phyloP scores from a whole-genome alignment of 2,329 filamentous ascomycete species.

The Drechmeria coniospora region DNA sequence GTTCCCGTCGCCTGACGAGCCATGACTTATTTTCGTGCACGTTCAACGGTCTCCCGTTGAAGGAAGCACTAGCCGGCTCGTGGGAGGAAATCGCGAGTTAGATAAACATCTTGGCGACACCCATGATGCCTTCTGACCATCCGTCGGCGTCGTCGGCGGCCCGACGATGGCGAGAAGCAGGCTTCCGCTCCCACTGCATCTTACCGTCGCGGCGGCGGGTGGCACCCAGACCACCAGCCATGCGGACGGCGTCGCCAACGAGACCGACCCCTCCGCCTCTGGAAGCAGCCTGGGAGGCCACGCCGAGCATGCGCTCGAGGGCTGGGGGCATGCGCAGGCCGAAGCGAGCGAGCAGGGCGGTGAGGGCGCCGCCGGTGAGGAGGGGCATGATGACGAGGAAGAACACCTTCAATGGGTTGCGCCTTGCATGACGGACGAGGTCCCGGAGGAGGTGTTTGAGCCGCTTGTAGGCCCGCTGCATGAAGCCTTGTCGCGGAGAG shows the following conservation, averaged over 20 bases:
- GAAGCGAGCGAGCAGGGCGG: conserved; percentile 62
- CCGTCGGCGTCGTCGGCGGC: conserved; percentile 14
- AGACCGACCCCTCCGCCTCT: conserved; percentile 30
- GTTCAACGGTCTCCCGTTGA: too few species aligned
- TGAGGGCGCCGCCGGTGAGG: conserved; percentile 67
- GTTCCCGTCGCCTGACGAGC: too few species aligned
- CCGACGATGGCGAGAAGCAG: conserved; percentile 13
- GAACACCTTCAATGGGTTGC: conserved; percentile 78
- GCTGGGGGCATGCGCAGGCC: conserved; percentile 59
- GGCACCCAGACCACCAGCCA: conserved; percentile 25
- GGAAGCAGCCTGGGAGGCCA: conserved; percentile 32
- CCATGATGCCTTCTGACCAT: conserved; percentile 20
- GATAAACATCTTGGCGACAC: conserved; percentile 25
- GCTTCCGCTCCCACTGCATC: conserved; percentile 23
- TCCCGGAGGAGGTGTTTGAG: conserved; percentile 68
- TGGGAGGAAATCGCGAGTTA: too few species aligned
- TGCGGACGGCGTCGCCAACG: conserved; percentile 38
- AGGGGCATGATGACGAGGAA: conserved; percentile 77
- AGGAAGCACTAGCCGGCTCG: too few species aligned
- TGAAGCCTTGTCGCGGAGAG: conserved; percentile 65
- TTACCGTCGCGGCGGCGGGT: conserved; percentile 16
- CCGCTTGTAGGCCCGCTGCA: conserved; percentile 57
- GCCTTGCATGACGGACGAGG: conserved; percentile 65
- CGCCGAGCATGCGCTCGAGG: conserved; percentile 42
- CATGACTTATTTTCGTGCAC: too few species aligned